Conservation (phyloP, 257 asterid species). For the Scutellaria galericulata region DNA sequence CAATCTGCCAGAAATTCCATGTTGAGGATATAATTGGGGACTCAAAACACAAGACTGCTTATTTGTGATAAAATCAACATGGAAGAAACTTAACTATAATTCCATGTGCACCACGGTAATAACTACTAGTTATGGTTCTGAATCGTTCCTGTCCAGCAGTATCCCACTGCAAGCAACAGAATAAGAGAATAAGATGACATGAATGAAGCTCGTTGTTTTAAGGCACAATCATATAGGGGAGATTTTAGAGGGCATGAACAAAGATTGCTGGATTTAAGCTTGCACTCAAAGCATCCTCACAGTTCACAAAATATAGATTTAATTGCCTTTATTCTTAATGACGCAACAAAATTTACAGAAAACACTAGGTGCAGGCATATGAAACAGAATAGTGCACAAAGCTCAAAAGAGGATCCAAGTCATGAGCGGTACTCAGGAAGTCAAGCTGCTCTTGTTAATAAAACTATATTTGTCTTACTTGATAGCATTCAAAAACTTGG, state of each 20-base stretch:
- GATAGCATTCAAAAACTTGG: too few relatives aligned
- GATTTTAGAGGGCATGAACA: neutral
- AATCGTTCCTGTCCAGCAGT: conserved; percentile 98
- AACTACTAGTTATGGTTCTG: conserved; percentile 94
- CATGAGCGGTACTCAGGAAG: neutral
- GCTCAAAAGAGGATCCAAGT: neutral
- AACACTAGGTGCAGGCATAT: neutral
- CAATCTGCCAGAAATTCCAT: conserved; percentile 58
- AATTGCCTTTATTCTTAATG: neutral
- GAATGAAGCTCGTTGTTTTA: conserved; percentile 6
- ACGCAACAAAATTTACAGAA: neutral
- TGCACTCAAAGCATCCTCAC: neutral
- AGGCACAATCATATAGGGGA: neutral
- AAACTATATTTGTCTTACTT: too few relatives aligned
- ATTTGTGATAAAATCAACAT: conserved; percentile 18
- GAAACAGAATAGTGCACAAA: neutral
- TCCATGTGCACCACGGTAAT: conserved; percentile 98
- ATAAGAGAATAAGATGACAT: neutral
- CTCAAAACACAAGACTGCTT: conserved; percentile 21
- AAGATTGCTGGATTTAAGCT: neutral
- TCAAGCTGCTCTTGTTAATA: neutral
- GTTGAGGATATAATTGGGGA: conserved; percentile 18
- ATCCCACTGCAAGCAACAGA: conserved; percentile 72
- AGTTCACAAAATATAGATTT: neutral
- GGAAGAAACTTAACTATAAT: conserved; percentile 67